Base-by-base conservation (phyloP, 2,329 filamentous ascomycete species). In the Xylariales sp. region DNA sequence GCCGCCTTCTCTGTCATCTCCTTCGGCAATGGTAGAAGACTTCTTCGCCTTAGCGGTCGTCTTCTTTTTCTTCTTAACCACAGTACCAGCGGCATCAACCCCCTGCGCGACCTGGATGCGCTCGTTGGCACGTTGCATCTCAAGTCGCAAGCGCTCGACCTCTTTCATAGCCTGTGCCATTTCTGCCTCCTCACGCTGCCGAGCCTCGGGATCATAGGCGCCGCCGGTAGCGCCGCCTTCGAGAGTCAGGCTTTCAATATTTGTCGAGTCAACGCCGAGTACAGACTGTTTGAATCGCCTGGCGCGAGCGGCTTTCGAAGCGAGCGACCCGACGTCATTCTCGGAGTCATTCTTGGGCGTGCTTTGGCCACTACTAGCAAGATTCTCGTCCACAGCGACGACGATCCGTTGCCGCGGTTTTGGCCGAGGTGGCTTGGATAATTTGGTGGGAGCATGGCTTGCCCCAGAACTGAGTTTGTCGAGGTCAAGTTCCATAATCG, bases 401-500 rank as follows among this genome's bases (percentile, higher is more conserved):
- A 92, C 82, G 70, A 94, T 87, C 72, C 84, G 88, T 66, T 88
- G 88, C 1, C 85, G 83, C 5, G 84, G 80, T 71, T 84, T 83
- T 23, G 82, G 78, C 43, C 75, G 73, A 5, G 73, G 54, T 23
- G 75, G 67, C 48, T 75, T 72, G 32, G 71, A 71, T 45, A 68
- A 50, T 28, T 69, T 72, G 3, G 75, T 77, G 62, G 56, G 78
- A 73, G 64, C 77, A 72, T 73, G 79, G 76, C 69, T 73, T 57
- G 77, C 62, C 55, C 72, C 65, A 58, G 73, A 74, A 46, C 78
- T 80, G 8, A 85, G 78, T 67, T 86, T 86, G 39, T 90, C 90
- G 7, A 97, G 86, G 69, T 97, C 90, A 54, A 99, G 85, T 77
- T 97, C 90, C 89, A 99, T 96, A 75, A 99, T 95, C 1, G 96